phyloP scores from a whole-genome alignment of 192 early-diverging fungal species.

The Pilobolus umbonatus region DNA sequence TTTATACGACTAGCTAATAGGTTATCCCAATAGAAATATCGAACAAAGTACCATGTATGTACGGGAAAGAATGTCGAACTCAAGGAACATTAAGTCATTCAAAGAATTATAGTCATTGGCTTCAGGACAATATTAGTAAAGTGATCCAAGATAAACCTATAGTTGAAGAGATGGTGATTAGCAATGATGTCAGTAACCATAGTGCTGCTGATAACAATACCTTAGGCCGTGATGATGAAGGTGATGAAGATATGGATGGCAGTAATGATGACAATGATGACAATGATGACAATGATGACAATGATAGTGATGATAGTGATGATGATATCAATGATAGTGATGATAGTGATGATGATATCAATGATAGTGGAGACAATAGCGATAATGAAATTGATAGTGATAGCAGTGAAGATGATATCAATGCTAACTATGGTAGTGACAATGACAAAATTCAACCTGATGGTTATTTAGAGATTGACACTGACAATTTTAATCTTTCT shows the following conservation, averaged over 20 bases:
- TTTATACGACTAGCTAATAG: background rate
- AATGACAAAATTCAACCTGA: background rate
- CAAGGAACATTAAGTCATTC: background rate
- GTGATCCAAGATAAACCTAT: background rate
- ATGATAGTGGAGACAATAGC: background rate
- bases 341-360: background rate
- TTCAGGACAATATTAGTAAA: background rate
- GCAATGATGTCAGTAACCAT: background rate
- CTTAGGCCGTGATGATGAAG: background rate
- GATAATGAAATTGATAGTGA: background rate
- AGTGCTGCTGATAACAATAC: background rate
- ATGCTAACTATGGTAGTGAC: background rate
- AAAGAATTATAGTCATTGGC: constrained; percentile 17
- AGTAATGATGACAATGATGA: no score
- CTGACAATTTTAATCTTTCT: no score
- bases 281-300: background rate
- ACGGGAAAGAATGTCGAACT: constrained; percentile 4
- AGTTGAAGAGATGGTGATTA: background rate
- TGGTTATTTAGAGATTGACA: no score
- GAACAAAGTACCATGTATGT: constrained; percentile 1
- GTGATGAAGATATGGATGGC: background rate
- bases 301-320: background rate
- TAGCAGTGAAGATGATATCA: background rate
- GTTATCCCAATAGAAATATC: background rate
- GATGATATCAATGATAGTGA: no score